Percentiles rank a stretch among this genome's conserved stretches.
Conservation (phyloP, 2,329 filamentous ascomycete species). For the Didymella lethalis region DNA sequence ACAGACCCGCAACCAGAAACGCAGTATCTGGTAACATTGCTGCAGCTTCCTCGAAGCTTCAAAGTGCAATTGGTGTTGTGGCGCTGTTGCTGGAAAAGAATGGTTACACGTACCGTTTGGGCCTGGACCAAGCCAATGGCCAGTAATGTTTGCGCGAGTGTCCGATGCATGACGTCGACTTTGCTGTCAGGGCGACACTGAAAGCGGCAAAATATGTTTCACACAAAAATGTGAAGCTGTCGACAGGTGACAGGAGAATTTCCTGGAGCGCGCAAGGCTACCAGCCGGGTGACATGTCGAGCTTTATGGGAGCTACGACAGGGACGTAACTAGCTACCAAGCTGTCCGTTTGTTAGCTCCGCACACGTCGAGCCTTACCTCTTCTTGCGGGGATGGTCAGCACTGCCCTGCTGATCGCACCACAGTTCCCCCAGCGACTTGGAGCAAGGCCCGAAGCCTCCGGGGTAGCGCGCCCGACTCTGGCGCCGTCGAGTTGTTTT, state of each 20-base stretch:
- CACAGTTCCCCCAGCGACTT: slow-evolving; percentile 25
- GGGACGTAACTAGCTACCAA: slow-evolving; percentile 20
- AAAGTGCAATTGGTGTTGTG: slow-evolving; percentile 22
- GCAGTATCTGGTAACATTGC: slow-evolving; percentile 35
- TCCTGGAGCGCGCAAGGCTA: slow-evolving; percentile 26
- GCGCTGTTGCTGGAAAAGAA: slow-evolving; percentile 18
- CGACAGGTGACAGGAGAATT: slow-evolving; percentile 22
- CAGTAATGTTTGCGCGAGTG: slow-evolving; percentile 46
- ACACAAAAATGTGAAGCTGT: slow-evolving; percentile 24
- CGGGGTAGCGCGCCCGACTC: slow-evolving; percentile 22
- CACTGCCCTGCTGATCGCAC: slow-evolving; percentile 35
- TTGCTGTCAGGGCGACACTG: slow-evolving; percentile 28
- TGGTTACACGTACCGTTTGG: slow-evolving; percentile 40
- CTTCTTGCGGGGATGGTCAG: slow-evolving; percentile 27
- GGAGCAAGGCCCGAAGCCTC: slow-evolving; percentile 28
- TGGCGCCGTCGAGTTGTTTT: slow-evolving; percentile 7
- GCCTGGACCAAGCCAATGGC: slow-evolving; percentile 41
- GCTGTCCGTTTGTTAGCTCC: slow-evolving; percentile 27
- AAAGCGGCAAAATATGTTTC: slow-evolving; percentile 16
- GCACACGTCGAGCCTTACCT: slow-evolving; percentile 23
- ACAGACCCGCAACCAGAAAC: slow-evolving; percentile 37
- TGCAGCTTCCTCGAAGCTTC: slow-evolving; percentile 31
- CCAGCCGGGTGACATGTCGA: slow-evolving; percentile 25
- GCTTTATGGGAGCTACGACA: slow-evolving; percentile 28
- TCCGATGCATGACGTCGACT: slow-evolving; percentile 45